A percentile compares a stretch with the other conserved stretches of the same genome.
Conservation (phyloP, 2,329 filamentous ascomycete genomes). For the Phyllosticta ampelicida region DNA sequence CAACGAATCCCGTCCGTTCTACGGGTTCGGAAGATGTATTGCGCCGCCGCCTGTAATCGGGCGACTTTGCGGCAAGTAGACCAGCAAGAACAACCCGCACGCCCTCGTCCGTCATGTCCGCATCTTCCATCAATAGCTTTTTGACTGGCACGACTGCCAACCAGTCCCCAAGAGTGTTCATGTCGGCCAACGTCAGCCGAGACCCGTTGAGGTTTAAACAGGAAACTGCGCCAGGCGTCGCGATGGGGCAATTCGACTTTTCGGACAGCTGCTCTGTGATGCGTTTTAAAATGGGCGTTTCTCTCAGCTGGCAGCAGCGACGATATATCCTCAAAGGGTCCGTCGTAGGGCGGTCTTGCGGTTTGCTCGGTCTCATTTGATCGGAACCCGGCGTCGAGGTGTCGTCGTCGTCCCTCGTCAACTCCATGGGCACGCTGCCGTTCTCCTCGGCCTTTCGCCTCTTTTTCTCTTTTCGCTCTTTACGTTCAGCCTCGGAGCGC, state of each 20-base stretch:
- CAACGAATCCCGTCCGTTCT: slow-evolving; percentile 61
- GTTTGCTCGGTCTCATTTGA: slow-evolving; percentile 30
- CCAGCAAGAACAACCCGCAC: slow-evolving; percentile 78
- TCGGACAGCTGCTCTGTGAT: slow-evolving; percentile 79
- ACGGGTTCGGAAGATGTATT: slow-evolving; percentile 9
- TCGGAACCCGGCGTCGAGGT: slow-evolving; percentile 12
- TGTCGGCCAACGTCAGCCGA: slow-evolving; percentile 69
- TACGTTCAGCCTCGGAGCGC: slow-evolving; percentile 82
- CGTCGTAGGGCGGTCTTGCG: slow-evolving; percentile 65
- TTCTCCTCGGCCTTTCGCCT: slow-evolving; percentile 77
- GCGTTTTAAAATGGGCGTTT: slow-evolving; percentile 84
- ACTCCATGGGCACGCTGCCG: slow-evolving; percentile 73
- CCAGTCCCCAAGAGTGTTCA: slow-evolving; percentile 85
- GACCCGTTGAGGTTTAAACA: slow-evolving; percentile 79
- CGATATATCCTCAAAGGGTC: slow-evolving; percentile 90
- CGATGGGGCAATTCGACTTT: slow-evolving; percentile 51
- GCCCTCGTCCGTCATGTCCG: slow-evolving; percentile 76
- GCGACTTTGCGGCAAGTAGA: slow-evolving; percentile 65
- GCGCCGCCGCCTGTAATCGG: slow-evolving; percentile 42
- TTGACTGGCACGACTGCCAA: slow-evolving; percentile 85
- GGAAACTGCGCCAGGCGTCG: slow-evolving; percentile 62
- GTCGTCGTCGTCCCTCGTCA: slow-evolving; percentile 54
- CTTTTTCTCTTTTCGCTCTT: slow-evolving; percentile 84
- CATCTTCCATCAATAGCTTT: slow-evolving; percentile 77
- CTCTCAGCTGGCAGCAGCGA: slow-evolving; percentile 84